These are phyloP conservation scores for Periconia sp. DNA, from an alignment of 2,329 filamentous ascomycete genomes.

Conservation along the genomic window DNA sequence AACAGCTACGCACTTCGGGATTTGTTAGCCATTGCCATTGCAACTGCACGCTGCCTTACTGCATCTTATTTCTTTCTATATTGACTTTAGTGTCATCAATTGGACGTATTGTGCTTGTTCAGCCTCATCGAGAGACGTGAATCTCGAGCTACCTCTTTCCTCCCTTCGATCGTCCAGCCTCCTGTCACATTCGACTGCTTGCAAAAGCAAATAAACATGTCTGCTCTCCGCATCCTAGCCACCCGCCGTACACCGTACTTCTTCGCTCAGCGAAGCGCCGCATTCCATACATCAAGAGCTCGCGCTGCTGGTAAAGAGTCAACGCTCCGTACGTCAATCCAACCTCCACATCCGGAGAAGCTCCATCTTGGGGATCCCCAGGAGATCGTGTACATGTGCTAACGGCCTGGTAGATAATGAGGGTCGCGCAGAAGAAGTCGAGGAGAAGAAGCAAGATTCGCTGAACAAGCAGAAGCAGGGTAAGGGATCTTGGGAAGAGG, in stretches of 20 bases:
- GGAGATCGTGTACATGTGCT: conserved; percentile 5
- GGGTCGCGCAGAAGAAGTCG: conserved; percentile 47
- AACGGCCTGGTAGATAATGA: conserved; percentile 27
- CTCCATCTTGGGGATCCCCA: too few species aligned
- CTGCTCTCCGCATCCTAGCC: conserved; percentile 37
- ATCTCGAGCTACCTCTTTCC: too few species aligned
- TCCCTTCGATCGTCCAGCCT: conserved; percentile 1
- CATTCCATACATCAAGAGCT: conserved; percentile 48
- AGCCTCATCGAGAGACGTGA: too few species aligned
- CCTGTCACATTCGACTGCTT: background rate
- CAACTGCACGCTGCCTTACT: too few species aligned
- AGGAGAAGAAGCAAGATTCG: conserved; percentile 51
- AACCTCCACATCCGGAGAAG: too few species aligned
- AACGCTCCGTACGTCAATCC: conserved; percentile 47
- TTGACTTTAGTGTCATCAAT: too few species aligned
- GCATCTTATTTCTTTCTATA: too few species aligned
- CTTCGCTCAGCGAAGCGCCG: conserved; percentile 42
- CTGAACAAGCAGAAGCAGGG: conserved; percentile 52
- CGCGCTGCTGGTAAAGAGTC: conserved; percentile 52
- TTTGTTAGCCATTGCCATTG: too few species aligned
- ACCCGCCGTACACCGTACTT: conserved; percentile 32
- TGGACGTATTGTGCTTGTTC: too few species aligned
- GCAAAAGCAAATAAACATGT: conserved; percentile 29
- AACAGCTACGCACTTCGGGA: too few species aligned
- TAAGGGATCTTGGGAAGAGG: conserved; percentile 52